Evolutionary conservation across 192 early-diverging fungal species (phyloP), one percentile per base, ranked within the genome.

Genomic region (Coemansia asiatica): DNA sequence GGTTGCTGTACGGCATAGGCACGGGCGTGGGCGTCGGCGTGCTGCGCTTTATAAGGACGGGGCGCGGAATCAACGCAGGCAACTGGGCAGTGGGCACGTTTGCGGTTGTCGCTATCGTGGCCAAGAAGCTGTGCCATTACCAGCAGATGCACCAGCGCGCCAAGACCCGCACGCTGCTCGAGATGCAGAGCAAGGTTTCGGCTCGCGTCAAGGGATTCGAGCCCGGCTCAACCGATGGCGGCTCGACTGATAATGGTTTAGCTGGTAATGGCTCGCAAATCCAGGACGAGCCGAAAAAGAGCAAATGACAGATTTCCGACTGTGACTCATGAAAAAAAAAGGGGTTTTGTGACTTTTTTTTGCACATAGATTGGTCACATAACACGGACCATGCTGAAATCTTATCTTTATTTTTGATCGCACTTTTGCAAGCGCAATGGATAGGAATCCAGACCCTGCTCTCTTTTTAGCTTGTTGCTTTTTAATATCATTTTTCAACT

Each of bases 1-100:
- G 79, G 15, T 54, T 71, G n/a, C 35, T 81, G 31, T 81, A 81
- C 56, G 79, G 79, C 38, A 61, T 74, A 9, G 73, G 68, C 21
- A 38, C 63, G 3, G 79, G 73, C 9, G 16, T 49, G 18, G 63
- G 60, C 13, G 79, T 71, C 21, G 66, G 66, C 7, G 40, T 81
- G 8, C 54, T 81, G 28, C 73, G 73, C 16, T 58, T 81, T 19
- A 68, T 72, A 58, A 67, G 72, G 56, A 53, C 60, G 19, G 72
- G 78, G 18, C 57, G 66, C 19, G 12, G 71, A 18, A 12, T 72
- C 21, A 70, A 56, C 51, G 78, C 78, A 22, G 73, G 73, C 40
- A 81, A 75, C 63, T 81, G 78, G 78, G 78, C 69, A 7, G 53
- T 81, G 18, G 33, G 40, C 21, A 29, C 69, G 5, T 81, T 81